These are phyloP conservation scores for Geoglossum glabrum DNA, from an alignment of 495 filamentous ascomycete species.

Conservation along the genomic window DNA sequence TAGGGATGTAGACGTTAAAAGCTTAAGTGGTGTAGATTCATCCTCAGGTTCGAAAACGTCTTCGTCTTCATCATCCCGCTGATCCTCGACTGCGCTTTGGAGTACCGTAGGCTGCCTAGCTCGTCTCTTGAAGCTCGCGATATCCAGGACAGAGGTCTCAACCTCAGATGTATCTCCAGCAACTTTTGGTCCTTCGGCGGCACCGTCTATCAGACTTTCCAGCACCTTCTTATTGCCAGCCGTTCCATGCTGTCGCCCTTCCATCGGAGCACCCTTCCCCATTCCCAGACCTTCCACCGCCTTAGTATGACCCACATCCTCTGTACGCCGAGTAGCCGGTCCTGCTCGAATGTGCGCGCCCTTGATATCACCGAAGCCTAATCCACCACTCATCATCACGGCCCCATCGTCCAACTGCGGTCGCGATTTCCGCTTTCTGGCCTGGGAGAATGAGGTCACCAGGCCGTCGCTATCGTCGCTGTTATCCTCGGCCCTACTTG, in stretches of 20 bases:
- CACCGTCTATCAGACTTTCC: not conserved
- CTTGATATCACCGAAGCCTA: slow-evolving; percentile 6
- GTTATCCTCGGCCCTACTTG: slow-evolving; percentile 6
- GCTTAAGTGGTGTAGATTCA: slow-evolving; percentile 43
- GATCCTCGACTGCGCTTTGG: slow-evolving; percentile 30
- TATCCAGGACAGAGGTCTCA: slow-evolving; percentile 30
- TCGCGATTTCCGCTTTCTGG: slow-evolving; percentile 3
- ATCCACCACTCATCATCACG: slow-evolving; percentile 12
- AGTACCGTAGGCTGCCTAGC: slow-evolving; percentile 49
- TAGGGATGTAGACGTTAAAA: slow-evolving; percentile 11
- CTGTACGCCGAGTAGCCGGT: not conserved
- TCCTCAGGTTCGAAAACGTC: slow-evolving; percentile 42
- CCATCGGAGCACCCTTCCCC: slow-evolving; percentile 1
- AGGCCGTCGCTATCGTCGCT: slow-evolving; percentile 14
- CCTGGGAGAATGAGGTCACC: slow-evolving; percentile 6
- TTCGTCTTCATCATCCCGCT: slow-evolving; percentile 25
- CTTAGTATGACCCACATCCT: not conserved
- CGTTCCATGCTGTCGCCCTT: not conserved
- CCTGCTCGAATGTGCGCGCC: not conserved
- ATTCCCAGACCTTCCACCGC: slow-evolving; percentile 5
- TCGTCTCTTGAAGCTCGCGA: slow-evolving; percentile 40
- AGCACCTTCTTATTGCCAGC: not conserved
- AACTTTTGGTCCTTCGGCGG: not conserved
- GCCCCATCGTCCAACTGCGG: slow-evolving; percentile 6
- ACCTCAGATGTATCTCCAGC: slow-evolving; percentile 25